These are phyloP conservation scores for Fusarium setosum DNA, from an alignment of 2,329 filamentous ascomycete species.

Conservation along the genomic window DNA sequence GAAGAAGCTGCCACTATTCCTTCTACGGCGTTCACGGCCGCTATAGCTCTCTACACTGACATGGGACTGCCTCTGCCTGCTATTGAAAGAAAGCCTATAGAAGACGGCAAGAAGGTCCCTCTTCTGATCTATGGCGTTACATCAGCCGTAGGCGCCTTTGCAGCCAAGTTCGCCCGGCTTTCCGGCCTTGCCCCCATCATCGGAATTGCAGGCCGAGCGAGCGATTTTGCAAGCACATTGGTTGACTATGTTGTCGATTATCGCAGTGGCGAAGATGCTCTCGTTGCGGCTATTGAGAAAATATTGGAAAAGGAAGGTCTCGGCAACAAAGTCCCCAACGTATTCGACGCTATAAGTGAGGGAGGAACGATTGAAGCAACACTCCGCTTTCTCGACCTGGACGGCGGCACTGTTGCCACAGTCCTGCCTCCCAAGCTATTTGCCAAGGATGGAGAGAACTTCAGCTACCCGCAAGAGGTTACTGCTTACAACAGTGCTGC, in stretches of 20 bases:
- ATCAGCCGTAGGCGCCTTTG: too few relatives aligned
- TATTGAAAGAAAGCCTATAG: too few relatives aligned
- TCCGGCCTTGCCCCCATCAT: neutral
- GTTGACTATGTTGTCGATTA: neutral
- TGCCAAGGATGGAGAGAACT: neutral
- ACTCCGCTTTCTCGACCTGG: neutral
- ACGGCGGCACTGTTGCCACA: neutral
- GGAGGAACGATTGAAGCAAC: neutral
- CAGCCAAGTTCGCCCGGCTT: too few relatives aligned
- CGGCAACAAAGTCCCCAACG: neutral
- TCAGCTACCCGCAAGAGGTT: neutral
- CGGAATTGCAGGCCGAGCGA: neutral
- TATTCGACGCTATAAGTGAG: neutral
- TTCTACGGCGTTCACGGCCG: slow-evolving; percentile 40
- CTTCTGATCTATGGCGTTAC: too few relatives aligned
- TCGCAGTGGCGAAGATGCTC: neutral
- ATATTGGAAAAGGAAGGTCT: neutral
- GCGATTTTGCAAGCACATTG: neutral
- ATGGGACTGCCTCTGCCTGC: too few relatives aligned
- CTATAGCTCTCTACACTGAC: neutral
- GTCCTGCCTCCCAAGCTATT: neutral
- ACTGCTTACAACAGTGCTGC: neutral
- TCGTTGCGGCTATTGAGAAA: neutral
- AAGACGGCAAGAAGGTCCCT: too few relatives aligned
- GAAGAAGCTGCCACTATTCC: slow-evolving; percentile 70